Percentiles rank a stretch among this genome's conserved stretches.
These are phyloP conservation scores for Nemania bipapillata DNA, from an alignment of 2,329 filamentous ascomycete genomes.

Conservation along the genomic window DNA sequence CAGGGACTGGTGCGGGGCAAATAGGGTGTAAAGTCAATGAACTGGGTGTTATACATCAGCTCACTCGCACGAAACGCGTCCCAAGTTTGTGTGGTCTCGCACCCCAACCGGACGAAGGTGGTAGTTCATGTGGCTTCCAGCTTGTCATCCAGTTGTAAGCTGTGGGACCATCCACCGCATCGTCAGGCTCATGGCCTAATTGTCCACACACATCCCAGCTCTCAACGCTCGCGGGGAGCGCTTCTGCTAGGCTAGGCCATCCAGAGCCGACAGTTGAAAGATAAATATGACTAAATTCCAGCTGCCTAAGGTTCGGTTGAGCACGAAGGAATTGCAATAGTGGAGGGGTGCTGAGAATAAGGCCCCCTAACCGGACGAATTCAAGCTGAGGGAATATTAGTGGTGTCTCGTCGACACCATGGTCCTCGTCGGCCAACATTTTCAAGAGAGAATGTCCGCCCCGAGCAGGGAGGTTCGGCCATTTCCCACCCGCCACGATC, in stretches of 20 bases:
- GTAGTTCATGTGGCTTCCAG: constrained; percentile 12
- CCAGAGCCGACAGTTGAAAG: constrained; percentile 31
- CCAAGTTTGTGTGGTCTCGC: background rate
- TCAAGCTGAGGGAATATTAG: constrained; percentile 29
- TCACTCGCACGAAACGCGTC: constrained; percentile 15
- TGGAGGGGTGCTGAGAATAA: constrained; percentile 32
- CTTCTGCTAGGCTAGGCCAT: constrained; percentile 28
- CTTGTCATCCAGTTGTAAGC: constrained; percentile 34
- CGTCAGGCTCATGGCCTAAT: constrained; percentile 26
- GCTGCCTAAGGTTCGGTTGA: constrained; percentile 27
- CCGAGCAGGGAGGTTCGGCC: constrained; percentile 16
- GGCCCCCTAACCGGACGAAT: constrained; percentile 8
- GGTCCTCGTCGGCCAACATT: constrained; percentile 21
- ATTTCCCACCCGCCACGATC: constrained; percentile 28
- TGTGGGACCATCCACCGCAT: constrained; percentile 14
- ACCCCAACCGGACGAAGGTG: constrained; percentile 9
- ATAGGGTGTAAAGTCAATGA: background rate
- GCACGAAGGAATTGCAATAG: constrained; percentile 31
- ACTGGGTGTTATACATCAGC: constrained; percentile 6
- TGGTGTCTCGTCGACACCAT: constrained; percentile 12
- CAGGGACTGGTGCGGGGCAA: too few species aligned
- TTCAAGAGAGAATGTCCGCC: constrained; percentile 34
- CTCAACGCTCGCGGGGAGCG: constrained; percentile 21
- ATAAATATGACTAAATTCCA: constrained; percentile 36
- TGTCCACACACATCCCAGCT: constrained; percentile 19